A percentile compares a stretch with the other conserved stretches of the same genome.
These are phyloP conservation scores for Chamaecrista fasciculata DNA, from an alignment of 306 rosid species.

Conservation along the genomic window DNA sequence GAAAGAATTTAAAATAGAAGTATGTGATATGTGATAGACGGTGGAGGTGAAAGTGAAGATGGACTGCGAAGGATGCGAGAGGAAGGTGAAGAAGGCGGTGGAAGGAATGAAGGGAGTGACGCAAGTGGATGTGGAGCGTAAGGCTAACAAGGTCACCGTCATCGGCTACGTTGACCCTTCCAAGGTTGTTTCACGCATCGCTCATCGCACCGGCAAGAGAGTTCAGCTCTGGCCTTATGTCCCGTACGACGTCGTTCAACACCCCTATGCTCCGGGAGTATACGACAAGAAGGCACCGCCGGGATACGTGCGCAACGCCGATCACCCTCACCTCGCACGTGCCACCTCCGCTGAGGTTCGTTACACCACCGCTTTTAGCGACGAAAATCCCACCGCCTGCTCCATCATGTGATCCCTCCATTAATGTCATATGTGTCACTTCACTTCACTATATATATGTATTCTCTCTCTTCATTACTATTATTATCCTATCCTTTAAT, in stretches of 20 bases:
- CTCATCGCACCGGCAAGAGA: neutral
- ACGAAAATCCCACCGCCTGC: slow-evolving; percentile 66
- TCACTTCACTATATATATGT: too few species aligned
- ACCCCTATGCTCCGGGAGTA: neutral
- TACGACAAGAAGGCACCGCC: neutral
- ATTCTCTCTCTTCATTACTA: too few species aligned
- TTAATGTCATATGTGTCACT: too few species aligned
- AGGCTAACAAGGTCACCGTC: neutral
- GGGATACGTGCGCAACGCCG: neutral
- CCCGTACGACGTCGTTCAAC: neutral
- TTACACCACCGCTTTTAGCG: slow-evolving; percentile 82
- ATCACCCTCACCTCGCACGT: neutral
- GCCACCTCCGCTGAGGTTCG: slow-evolving; percentile 46
- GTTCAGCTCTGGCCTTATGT: neutral
- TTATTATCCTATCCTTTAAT: too few species aligned
- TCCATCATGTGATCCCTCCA: slow-evolving; percentile 44
- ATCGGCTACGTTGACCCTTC: neutral
- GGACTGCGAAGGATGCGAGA: neutral
- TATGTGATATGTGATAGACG: neutral
- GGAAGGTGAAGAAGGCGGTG: neutral
- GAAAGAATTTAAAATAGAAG: too few species aligned
- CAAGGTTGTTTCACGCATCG: neutral
- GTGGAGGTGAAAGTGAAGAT: neutral
- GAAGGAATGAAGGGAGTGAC: neutral
- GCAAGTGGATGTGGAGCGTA: neutral